Base-by-base conservation (phyloP, 2,329 filamentous ascomycete species). In the Lecanicillium sp. region DNA sequence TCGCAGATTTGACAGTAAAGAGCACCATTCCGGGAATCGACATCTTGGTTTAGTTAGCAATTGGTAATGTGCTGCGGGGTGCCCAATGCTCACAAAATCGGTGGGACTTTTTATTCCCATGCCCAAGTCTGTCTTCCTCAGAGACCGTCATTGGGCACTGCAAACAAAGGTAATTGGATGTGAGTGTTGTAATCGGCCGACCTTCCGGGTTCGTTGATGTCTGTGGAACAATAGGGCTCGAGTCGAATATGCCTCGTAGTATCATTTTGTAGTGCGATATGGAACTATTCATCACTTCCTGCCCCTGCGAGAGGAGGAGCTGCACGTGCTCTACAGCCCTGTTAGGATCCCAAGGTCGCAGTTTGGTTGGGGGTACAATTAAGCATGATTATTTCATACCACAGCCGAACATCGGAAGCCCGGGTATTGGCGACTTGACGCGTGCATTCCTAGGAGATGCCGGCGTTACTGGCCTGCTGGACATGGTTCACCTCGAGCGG, bases 1-100 rank as follows among this genome's bases (percentile, higher is more conserved):
- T 84, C 77, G 55, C 86, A 92, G 55, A 87, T 80, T 47, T 87
- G 82, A 58, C 86, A 92, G 60, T 83, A 90, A 6, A 92, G 65
- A 36, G 78, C 73, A 29, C 85, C 86, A 48, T 74, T 81, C 42
- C 79, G 71, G 17, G 85, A 90, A 53, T 92, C 86, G 29, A 89
- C 82, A 54, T 84, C 84, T 15, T 29, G 37, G 50, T 53, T 61
- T 44, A 64, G 53, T 44, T 37, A 17, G 12, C 14, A 22, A 17
- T 4, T n/a, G 29, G 29, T 17, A 15, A 20, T 7, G 5, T 27
- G 9, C 15, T 12, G 22, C 10, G n/a, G 3, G 4, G 15, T 10
- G 10, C n/a, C 14, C 12, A 22, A 7, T 35, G 60, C 68, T 40
- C 68, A 88, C 84, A 87, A 51, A 89, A 87, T 37, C 78, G 72